Evolutionary conservation across 192 early-diverging fungal species (phyloP).

Genomic region (Jimgerdemannia lactiflua): DNA sequence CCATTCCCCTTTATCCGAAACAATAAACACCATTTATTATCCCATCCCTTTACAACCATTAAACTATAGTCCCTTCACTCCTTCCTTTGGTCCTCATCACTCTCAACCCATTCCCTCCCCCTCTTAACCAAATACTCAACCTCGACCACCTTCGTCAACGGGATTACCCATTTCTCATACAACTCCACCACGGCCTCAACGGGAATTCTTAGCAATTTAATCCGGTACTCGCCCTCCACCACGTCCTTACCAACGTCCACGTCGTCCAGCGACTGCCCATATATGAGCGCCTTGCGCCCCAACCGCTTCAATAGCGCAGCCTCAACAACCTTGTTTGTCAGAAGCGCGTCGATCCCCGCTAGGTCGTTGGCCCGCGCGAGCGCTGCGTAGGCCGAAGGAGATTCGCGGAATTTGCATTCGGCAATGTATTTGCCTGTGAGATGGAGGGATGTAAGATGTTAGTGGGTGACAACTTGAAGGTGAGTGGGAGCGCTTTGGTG

Average conservation of each 20-base stretch:
- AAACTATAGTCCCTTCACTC: too few species aligned
- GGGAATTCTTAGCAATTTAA: constrained; percentile 55
- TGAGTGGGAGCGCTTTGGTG: too few species aligned
- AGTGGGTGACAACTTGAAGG: neutral
- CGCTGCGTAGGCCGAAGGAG: constrained; percentile 31
- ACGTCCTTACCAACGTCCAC: constrained; percentile 16
- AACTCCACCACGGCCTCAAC: constrained; percentile 84
- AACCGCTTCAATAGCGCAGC: constrained; percentile 76
- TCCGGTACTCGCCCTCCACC: constrained; percentile 10
- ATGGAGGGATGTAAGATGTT: neutral
- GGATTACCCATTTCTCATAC: constrained; percentile 96
- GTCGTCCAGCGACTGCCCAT: constrained; percentile 71
- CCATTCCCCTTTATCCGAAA: too few species aligned
- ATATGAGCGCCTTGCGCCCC: constrained; percentile 86
- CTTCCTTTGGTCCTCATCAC: constrained; percentile 3
- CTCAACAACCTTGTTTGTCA: constrained; percentile 91
- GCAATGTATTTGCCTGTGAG: constrained; percentile 88
- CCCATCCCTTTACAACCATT: too few species aligned
- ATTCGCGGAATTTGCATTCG: constrained; percentile 94
- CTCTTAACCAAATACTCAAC: constrained; percentile 86
- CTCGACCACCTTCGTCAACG: constrained; percentile 95
- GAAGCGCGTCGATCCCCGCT: constrained; percentile 74
- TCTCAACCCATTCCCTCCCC: constrained; percentile 17
- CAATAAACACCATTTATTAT: too few species aligned
- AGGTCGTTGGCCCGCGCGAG: constrained; percentile 58